Conservation (phyloP, 306 rosid genomes). For the Phaseolus lunatus region DNA sequence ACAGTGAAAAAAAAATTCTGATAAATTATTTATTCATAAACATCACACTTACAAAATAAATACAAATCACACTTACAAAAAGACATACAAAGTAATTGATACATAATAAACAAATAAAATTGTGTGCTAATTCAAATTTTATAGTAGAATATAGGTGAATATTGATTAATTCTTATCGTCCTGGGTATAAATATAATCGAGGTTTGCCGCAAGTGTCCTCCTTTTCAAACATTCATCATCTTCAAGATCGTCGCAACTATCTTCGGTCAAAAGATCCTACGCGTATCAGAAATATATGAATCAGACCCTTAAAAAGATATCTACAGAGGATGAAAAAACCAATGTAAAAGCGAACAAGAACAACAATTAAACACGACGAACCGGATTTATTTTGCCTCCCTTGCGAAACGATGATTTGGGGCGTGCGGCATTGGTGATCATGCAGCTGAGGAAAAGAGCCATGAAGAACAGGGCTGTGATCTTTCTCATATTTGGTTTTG, state of each 20-base stretch:
- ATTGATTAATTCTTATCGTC: constrained; percentile 22
- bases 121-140: too few relatives aligned
- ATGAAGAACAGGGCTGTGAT: constrained; percentile 44
- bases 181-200: constrained; percentile 67
- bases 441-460: constrained; percentile 46
- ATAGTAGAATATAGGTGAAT: too few relatives aligned
- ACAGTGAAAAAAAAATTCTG: too few relatives aligned
- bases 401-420: constrained; percentile 41
- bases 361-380: constrained; percentile 7
- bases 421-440: constrained; percentile 45
- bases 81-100: too few relatives aligned
- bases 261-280: constrained; percentile 40
- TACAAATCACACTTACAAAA: too few relatives aligned
- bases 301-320: neutral
- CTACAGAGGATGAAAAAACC: neutral
- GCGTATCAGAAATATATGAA: neutral
- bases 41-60: too few relatives aligned
- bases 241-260: constrained; percentile 45
- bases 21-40: too few relatives aligned
- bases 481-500: constrained; percentile 50
- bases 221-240: constrained; percentile 66
- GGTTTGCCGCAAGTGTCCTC: constrained; percentile 59
- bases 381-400: constrained; percentile 8
- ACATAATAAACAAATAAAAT: too few relatives aligned
- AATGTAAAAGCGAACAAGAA: neutral